Conservation (phyloP, 2,329 filamentous ascomycete species). For the Chalara sp. region DNA sequence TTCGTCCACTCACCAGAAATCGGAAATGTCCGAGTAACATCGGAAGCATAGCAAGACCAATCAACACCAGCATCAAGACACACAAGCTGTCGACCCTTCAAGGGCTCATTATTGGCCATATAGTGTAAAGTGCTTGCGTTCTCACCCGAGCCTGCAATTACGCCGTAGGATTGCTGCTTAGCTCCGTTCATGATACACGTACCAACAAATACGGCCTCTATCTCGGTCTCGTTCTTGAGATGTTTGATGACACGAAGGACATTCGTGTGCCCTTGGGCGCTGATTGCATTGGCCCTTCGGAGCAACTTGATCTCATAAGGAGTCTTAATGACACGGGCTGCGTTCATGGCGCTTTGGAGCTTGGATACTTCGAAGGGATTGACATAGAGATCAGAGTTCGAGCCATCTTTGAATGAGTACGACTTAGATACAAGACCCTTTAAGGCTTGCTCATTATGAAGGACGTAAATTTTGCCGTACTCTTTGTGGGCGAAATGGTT, state of each 20-base stretch:
- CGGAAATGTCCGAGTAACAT: slow-evolving; percentile 85
- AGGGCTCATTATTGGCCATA: slow-evolving; percentile 65
- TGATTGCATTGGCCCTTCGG: slow-evolving; percentile 73
- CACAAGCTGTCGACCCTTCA: slow-evolving; percentile 65
- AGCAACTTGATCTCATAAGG: slow-evolving; percentile 81
- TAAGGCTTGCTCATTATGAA: slow-evolving; percentile 36
- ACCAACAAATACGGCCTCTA: slow-evolving; percentile 71
- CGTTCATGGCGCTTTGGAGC: slow-evolving; percentile 69
- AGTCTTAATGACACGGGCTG: slow-evolving; percentile 75
- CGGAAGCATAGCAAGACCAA: slow-evolving; percentile 77
- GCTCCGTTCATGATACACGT: slow-evolving; percentile 68
- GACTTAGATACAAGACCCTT: neutral
- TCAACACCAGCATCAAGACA: slow-evolving; percentile 86
- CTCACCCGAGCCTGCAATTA: slow-evolving; percentile 80
- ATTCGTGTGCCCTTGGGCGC: slow-evolving; percentile 66
- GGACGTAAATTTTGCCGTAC: slow-evolving; percentile 35
- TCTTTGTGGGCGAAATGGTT: slow-evolving; percentile 34
- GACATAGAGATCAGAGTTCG: neutral
- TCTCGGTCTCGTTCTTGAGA: slow-evolving; percentile 71
- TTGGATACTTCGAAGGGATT: slow-evolving; percentile 38
- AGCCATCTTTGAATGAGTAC: slow-evolving; percentile 2
- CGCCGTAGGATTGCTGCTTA: slow-evolving; percentile 73
- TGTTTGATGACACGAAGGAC: slow-evolving; percentile 58
- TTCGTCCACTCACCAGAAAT: slow-evolving; percentile 62
- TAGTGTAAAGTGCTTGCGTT: slow-evolving; percentile 88